These are phyloP conservation scores for Pulveroboletus sp. DNA, from an alignment of 768 basidiomycete genomes.

Conservation along the genomic window DNA sequence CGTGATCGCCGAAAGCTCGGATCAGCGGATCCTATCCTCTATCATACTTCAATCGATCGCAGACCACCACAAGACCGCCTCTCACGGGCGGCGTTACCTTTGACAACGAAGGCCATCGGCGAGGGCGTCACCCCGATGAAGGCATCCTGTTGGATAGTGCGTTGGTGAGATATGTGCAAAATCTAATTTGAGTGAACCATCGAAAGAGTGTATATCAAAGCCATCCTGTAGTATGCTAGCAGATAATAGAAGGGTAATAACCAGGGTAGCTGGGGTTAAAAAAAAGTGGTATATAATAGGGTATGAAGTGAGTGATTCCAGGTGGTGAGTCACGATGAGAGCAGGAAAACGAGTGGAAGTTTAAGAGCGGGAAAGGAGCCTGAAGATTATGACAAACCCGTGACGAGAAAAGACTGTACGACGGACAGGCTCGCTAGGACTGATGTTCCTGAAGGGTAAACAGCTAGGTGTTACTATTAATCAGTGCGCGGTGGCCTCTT, in stretches of 20 bases:
- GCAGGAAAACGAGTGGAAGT: slow-evolving; percentile 18
- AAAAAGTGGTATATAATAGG: not conserved
- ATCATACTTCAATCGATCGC: too few species aligned
- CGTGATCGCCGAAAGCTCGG: too few species aligned
- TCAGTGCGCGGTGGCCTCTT: slow-evolving; percentile 20
- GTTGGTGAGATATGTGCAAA: too few species aligned
- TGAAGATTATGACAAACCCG: slow-evolving; percentile 1
- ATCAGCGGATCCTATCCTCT: too few species aligned
- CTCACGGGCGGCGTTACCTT: too few species aligned
- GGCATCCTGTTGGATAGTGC: too few species aligned
- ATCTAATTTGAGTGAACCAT: not conserved
- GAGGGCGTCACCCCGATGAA: too few species aligned
- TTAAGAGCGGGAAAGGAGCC: not conserved
- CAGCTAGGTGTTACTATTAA: not conserved
- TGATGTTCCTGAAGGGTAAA: not conserved
- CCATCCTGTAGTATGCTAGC: not conserved
- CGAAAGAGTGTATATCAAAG: not conserved
- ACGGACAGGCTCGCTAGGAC: not conserved
- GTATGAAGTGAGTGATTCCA: slow-evolving; percentile 9
- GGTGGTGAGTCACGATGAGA: not conserved
- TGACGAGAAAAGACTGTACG: not conserved
- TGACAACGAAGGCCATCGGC: too few species aligned
- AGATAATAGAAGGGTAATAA: too few species aligned
- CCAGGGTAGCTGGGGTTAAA: not conserved
- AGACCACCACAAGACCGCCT: too few species aligned